Percentiles rank a stretch among this genome's conserved stretches.
Conservation (phyloP, 352 stramenopile genomes). For the Saprolegnia parasitica region DNA sequence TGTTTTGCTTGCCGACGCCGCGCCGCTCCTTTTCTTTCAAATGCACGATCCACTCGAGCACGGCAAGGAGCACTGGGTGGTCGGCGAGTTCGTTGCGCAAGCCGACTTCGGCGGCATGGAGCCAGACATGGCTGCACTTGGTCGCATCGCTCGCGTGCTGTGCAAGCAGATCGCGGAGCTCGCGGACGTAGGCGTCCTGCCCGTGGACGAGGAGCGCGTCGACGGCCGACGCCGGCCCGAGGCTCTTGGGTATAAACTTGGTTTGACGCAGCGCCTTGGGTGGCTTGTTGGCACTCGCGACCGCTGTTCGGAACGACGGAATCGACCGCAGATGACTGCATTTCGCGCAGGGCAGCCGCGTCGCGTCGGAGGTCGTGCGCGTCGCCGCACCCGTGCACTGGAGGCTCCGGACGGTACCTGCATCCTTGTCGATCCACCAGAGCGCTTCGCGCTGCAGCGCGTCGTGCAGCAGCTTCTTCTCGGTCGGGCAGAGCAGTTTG, state of each 20-base stretch:
- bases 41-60: slow-evolving; percentile 66
- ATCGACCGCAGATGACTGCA: slow-evolving; percentile 55
- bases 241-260: slow-evolving; percentile 20
- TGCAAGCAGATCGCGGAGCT: slow-evolving; percentile 1
- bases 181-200: background rate
- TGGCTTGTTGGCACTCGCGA: slow-evolving; percentile 14
- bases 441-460: slow-evolving; percentile 62
- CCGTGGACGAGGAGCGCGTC: background rate
- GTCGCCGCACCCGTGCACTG: slow-evolving; percentile 50
- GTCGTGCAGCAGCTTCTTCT: slow-evolving; percentile 66
- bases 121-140: slow-evolving; percentile 9
- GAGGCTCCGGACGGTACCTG: slow-evolving; percentile 57
- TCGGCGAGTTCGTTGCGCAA: slow-evolving; percentile 55
- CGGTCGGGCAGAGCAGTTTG: background rate
- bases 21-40: slow-evolving; percentile 73
- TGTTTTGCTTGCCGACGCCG: slow-evolving; percentile 75
- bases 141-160: background rate
- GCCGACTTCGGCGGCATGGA: slow-evolving; percentile 53
- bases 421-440: slow-evolving; percentile 81
- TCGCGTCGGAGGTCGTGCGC: slow-evolving; percentile 30
- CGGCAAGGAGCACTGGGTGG: slow-evolving; percentile 53
- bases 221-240: background rate
- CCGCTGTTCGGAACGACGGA: slow-evolving; percentile 40
- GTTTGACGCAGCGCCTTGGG: background rate
- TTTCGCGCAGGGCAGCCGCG: slow-evolving; percentile 41